Conservation (phyloP, 73 alveolate genomes). For the Durusdinium trenchii region DNA sequence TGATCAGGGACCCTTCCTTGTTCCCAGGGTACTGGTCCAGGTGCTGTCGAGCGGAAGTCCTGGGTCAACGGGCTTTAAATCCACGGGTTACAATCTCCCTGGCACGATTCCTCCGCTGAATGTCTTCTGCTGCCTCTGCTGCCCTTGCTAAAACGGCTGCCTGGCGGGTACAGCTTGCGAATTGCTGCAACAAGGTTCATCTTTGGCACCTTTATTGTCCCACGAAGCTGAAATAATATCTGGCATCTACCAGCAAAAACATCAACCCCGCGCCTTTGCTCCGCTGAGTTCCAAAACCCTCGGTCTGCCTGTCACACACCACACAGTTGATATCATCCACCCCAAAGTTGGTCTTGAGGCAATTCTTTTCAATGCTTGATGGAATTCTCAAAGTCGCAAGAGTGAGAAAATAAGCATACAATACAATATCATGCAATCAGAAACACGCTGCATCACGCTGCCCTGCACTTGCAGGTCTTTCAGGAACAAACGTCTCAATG, state of each 20-base stretch:
- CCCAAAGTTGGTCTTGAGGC: too few relatives aligned
- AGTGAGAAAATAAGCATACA: not conserved
- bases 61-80: too few relatives aligned
- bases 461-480: not conserved
- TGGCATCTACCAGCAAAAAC: not conserved
- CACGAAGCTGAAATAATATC: not conserved
- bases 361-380: too few relatives aligned
- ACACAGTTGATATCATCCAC: too few relatives aligned
- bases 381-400: not conserved
- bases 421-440: too few relatives aligned
- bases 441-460: not conserved
- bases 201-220: not conserved
- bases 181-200: not conserved
- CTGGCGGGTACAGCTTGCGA: too few relatives aligned
- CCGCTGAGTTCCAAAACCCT: slow-evolving; percentile 55
- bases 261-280: not conserved
- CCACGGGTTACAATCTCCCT: too few relatives aligned
- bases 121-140: slow-evolving; percentile 9
- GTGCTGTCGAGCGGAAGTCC: slow-evolving; percentile 38
- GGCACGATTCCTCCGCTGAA: not conserved
- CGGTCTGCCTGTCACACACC: not conserved
- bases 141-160: slow-evolving; percentile 52
- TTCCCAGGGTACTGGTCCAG: slow-evolving; percentile 29
- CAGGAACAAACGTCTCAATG: not conserved
- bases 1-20: slow-evolving; percentile 27